phyloP scores from a whole-genome alignment of 306 rosid species.

The Purshia tridentata region DNA sequence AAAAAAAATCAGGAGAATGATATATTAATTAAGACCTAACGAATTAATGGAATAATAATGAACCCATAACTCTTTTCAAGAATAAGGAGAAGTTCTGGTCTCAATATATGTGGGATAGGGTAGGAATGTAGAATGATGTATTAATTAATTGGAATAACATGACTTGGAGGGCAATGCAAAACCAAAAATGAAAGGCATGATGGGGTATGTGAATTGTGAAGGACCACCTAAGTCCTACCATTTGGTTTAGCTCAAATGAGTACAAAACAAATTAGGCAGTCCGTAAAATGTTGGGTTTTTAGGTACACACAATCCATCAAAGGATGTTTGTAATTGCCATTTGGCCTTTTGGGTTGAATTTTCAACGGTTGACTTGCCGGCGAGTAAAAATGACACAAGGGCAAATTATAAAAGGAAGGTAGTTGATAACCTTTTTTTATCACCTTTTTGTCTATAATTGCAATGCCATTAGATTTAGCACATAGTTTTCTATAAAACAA shows the following conservation, averaged over 20 bases:
- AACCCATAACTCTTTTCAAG: no score
- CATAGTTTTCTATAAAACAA: background rate
- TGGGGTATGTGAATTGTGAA: background rate
- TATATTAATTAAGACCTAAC: no score
- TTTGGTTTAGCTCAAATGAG: background rate
- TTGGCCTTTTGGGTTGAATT: background rate
- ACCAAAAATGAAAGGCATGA: background rate
- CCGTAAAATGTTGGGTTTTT: background rate
- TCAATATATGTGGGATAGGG: no score
- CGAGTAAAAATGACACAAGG: background rate
- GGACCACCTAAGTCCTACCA: background rate
- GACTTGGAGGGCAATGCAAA: background rate
- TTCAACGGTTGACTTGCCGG: background rate
- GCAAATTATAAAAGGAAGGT: background rate
- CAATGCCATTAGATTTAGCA: background rate
- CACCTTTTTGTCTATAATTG: background rate
- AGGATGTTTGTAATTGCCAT: background rate
- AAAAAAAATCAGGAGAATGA: no score
- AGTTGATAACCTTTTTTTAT: no score
- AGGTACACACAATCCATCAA: background rate
- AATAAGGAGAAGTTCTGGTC: no score
- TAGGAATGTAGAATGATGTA: no score
- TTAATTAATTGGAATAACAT: background rate
- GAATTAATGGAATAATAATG: no score
- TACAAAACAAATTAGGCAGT: conserved; percentile 3